Evolutionary conservation across 345 rosid species (phyloP).

Genomic region (Citrus reticulata): DNA sequence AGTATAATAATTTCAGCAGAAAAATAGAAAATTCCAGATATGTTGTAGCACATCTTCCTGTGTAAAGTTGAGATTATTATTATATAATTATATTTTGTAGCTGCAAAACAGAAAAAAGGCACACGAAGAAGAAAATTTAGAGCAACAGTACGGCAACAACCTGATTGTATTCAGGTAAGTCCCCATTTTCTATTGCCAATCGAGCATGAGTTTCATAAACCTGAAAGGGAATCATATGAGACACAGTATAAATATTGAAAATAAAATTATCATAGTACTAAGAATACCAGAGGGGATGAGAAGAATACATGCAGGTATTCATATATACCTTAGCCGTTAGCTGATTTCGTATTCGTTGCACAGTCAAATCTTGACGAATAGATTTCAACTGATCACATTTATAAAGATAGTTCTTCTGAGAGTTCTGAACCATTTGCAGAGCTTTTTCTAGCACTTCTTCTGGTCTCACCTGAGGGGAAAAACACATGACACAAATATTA

Average conservation of each 20-base stretch:
- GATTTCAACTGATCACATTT: slow-evolving; percentile 99
- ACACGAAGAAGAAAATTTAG: neutral
- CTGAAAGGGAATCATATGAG: slow-evolving; percentile 33
- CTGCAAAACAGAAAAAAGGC: neutral
- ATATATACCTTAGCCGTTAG: slow-evolving; percentile 76
- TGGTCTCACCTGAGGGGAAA: slow-evolving; percentile 77
- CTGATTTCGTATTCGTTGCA: slow-evolving; percentile 82
- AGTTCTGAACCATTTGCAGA: slow-evolving; percentile 73
- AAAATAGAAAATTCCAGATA: too few relatives aligned
- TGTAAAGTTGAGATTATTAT: neutral
- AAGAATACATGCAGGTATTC: neutral
- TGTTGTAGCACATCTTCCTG: neutral
- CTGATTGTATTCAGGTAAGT: slow-evolving; percentile 96
- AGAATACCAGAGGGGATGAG: neutral
- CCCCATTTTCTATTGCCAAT: slow-evolving; percentile 88
- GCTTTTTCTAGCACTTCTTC: slow-evolving; percentile 95
- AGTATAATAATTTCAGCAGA: neutral
- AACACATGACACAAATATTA: neutral
- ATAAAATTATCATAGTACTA: neutral
- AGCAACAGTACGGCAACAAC: slow-evolving; percentile 31
- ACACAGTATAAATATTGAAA: neutral
- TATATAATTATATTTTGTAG: neutral
- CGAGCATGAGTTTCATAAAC: slow-evolving; percentile 99
- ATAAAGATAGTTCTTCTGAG: slow-evolving; percentile 86
- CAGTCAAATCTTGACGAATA: slow-evolving; percentile 97